Conservation (phyloP, 139 green algal genomes). For the Coccomyxa sp. region DNA sequence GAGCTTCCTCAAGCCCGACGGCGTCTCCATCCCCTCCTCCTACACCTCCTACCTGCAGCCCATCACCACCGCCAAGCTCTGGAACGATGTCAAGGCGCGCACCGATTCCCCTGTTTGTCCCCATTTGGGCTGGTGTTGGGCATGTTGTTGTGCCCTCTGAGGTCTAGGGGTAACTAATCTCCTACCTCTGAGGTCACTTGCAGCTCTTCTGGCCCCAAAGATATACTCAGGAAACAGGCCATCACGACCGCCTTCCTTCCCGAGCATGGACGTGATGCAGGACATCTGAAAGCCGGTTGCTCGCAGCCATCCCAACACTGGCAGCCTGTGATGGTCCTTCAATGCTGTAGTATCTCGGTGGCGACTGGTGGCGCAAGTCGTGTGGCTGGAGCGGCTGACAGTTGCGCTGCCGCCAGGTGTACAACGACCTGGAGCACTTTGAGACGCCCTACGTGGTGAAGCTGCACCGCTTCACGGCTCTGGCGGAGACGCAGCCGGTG, state of each 20-base stretch:
- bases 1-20: conserved; percentile 76
- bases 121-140: neutral
- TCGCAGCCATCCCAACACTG: neutral
- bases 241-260: neutral
- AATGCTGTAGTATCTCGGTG: neutral
- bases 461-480: conserved; percentile 56
- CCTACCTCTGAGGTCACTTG: neutral
- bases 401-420: conserved; percentile 22
- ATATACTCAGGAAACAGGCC: no score
- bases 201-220: no score
- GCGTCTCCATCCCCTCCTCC: conserved; percentile 71
- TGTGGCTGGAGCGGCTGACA: neutral
- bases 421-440: conserved; percentile 82
- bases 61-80: conserved; percentile 81
- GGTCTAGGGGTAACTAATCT: neutral
- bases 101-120: neutral
- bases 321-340: neutral
- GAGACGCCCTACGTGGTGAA: conserved; percentile 97
- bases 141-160: neutral
- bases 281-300: neutral
- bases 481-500: conserved; percentile 50
- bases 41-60: conserved; percentile 81
- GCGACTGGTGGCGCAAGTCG: neutral
- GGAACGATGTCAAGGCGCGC: conserved; percentile 53
- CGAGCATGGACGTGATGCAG: neutral